Percentiles rank a stretch among this genome's conserved stretches.
Conservation (phyloP, 805 yeast genomes). For the Candida piceae region DNA sequence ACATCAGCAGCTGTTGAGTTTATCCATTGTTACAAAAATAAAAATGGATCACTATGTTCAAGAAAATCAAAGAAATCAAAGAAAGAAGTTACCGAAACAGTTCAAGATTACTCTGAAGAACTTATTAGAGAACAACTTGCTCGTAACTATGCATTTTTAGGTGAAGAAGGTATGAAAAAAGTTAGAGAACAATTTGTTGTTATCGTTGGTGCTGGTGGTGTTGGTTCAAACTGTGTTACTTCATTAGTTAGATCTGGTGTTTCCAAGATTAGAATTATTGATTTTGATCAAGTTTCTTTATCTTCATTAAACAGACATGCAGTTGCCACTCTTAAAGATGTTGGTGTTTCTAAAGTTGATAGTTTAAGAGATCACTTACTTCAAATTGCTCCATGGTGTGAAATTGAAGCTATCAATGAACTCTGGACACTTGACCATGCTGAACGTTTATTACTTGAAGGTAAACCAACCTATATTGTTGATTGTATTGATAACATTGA, state of each 20-base stretch:
- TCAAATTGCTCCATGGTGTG: constrained; percentile 90
- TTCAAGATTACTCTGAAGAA: constrained; percentile 47
- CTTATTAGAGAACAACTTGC: constrained; percentile 89
- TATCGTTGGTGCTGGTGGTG: constrained; percentile 95
- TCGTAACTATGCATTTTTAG: constrained; percentile 86
- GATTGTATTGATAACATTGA: constrained; percentile 97
- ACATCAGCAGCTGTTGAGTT: constrained; percentile 35
- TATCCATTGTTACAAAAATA: constrained; percentile 24
- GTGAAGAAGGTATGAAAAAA: constrained; percentile 74
- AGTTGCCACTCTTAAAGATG: constrained; percentile 86
- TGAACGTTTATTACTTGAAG: constrained; percentile 50
- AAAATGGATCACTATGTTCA: background rate
- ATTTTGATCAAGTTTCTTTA: constrained; percentile 93
- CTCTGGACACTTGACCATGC: constrained; percentile 71
- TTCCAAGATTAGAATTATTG: constrained; percentile 71
- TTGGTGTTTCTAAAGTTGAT: constrained; percentile 86
- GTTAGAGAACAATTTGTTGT: constrained; percentile 69
- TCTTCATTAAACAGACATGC: constrained; percentile 93
- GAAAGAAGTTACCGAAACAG: constrained; percentile 6
- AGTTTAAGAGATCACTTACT: constrained; percentile 65
- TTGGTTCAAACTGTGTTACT: constrained; percentile 93
- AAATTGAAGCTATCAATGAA: constrained; percentile 70
- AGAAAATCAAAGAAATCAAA: constrained; percentile 1
- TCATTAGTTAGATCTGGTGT: constrained; percentile 92
- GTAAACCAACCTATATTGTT: constrained; percentile 70